A percentile compares a stretch with the other conserved stretches of the same genome.
Conservation (phyloP, 2,329 filamentous ascomycete species). For the Emmonsiellopsis sp. region DNA sequence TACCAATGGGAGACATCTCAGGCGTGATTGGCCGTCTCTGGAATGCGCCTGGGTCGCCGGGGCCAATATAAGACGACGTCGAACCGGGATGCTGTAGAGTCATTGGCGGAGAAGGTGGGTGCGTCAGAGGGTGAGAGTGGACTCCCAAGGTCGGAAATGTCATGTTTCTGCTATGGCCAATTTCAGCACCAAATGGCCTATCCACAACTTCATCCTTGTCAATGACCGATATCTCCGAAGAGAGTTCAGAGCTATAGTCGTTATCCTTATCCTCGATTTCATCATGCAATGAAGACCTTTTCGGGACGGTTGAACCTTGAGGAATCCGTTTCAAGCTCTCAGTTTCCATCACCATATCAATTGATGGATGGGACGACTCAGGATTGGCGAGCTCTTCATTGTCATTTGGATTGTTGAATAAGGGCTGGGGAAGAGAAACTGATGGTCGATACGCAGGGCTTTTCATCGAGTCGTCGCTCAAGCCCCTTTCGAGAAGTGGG, state of each 20-base stretch:
- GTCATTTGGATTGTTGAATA: slow-evolving; percentile 18
- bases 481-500: slow-evolving; percentile 62
- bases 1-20: slow-evolving; percentile 27
- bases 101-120: slow-evolving; percentile 38
- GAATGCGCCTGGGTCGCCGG: slow-evolving; percentile 21
- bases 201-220: slow-evolving; percentile 28
- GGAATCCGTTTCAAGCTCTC: slow-evolving; percentile 42
- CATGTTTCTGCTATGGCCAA: slow-evolving; percentile 24
- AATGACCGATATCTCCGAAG: slow-evolving; percentile 41
- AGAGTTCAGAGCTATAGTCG: slow-evolving; percentile 46
- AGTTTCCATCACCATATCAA: slow-evolving; percentile 42
- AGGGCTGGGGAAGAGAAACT: slow-evolving; percentile 15
- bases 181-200: slow-evolving; percentile 20
- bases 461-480: slow-evolving; percentile 40
- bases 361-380: slow-evolving; percentile 38
- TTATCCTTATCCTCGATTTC: slow-evolving; percentile 29
- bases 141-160: slow-evolving; percentile 31
- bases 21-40: slow-evolving; percentile 32
- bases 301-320: slow-evolving; percentile 33
- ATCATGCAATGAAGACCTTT: slow-evolving; percentile 1
- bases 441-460: slow-evolving; percentile 24
- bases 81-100: slow-evolving; percentile 31
- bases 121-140: slow-evolving; percentile 35
- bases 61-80: slow-evolving; percentile 22
- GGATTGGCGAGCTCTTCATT: slow-evolving; percentile 19